phyloP scores from a whole-genome alignment of 2,329 filamentous ascomycete species.

The Ceratocystis harringtonii region DNA sequence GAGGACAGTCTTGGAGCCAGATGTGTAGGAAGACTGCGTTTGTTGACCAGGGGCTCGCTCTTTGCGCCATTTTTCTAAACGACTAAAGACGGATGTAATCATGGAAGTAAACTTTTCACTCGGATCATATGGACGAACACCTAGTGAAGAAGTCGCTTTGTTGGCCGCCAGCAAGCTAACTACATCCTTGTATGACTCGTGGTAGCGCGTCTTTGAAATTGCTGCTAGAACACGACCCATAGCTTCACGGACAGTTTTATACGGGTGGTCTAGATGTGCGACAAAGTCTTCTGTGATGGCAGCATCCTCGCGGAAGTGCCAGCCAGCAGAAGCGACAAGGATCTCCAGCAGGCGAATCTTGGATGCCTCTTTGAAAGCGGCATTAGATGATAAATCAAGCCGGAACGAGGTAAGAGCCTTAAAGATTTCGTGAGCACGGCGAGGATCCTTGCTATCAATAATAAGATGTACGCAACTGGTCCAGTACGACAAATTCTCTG shows the following conservation, averaged over 20 bases:
- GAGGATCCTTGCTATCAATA: constrained; percentile 75
- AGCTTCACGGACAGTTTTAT: constrained; percentile 90
- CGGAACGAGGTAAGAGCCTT: constrained; percentile 72
- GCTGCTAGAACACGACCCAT: constrained; percentile 80
- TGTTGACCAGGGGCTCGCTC: constrained; percentile 78
- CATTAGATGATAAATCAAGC: constrained; percentile 86
- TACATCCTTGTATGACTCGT: constrained; percentile 82
- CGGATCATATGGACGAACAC: constrained; percentile 69
- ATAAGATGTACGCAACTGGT: constrained; percentile 83
- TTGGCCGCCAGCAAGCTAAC: constrained; percentile 60
- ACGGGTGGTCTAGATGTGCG: constrained; percentile 84
- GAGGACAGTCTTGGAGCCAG: constrained; percentile 87
- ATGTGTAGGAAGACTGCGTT: constrained; percentile 86
- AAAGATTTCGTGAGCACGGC: constrained; percentile 72
- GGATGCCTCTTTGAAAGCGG: constrained; percentile 96
- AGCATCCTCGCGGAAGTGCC: constrained; percentile 87
- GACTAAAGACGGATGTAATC: constrained; percentile 59
- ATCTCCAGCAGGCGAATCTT: constrained; percentile 88
- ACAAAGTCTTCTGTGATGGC: constrained; percentile 84
- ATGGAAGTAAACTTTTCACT: constrained; percentile 56
- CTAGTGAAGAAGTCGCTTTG: constrained; percentile 64
- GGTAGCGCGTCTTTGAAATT: constrained; percentile 81
- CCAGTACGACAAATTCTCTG: constrained; percentile 92
- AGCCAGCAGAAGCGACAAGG: constrained; percentile 72
- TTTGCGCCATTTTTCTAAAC: constrained; percentile 74